phyloP scores from a whole-genome alignment of 2,329 filamentous ascomycete species.

The Huntiella decipiens region DNA sequence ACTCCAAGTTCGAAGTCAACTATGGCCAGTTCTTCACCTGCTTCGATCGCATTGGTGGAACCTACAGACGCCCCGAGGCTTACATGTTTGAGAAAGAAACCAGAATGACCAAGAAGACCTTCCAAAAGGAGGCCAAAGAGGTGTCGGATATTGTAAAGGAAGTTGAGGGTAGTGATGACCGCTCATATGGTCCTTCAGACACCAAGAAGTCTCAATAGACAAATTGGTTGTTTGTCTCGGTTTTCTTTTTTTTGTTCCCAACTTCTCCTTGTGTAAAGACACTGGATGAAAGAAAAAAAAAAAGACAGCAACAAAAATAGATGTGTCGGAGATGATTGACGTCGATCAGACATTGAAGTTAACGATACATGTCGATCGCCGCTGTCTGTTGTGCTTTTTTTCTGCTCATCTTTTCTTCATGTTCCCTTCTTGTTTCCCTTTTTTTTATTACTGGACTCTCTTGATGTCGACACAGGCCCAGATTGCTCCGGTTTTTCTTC shows the following conservation, averaged over 20 bases:
- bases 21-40: conserved; percentile 88
- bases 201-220: conserved; percentile 28
- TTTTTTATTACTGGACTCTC: neutral
- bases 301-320: too few species aligned
- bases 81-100: conserved; percentile 69
- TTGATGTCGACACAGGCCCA: too few species aligned
- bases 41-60: conserved; percentile 75
- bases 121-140: conserved; percentile 56
- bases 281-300: too few species aligned
- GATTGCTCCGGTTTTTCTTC: too few species aligned
- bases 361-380: neutral
- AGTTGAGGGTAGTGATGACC: conserved; percentile 41
- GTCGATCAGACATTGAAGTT: neutral
- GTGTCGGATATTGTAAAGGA: conserved; percentile 60
- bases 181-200: conserved; percentile 23
- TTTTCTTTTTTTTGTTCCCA: neutral
- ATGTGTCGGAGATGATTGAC: too few species aligned
- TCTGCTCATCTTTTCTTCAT: neutral
- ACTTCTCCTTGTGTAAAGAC: neutral
- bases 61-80: conserved; percentile 69
- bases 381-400: neutral
- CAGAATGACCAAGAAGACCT: conserved; percentile 68
- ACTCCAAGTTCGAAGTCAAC: conserved; percentile 42
- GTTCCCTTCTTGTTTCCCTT: neutral
- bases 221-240: neutral